Base-by-base conservation (phyloP, 495 filamentous ascomycete genomes). In the Annulohypoxylon stygium region DNA sequence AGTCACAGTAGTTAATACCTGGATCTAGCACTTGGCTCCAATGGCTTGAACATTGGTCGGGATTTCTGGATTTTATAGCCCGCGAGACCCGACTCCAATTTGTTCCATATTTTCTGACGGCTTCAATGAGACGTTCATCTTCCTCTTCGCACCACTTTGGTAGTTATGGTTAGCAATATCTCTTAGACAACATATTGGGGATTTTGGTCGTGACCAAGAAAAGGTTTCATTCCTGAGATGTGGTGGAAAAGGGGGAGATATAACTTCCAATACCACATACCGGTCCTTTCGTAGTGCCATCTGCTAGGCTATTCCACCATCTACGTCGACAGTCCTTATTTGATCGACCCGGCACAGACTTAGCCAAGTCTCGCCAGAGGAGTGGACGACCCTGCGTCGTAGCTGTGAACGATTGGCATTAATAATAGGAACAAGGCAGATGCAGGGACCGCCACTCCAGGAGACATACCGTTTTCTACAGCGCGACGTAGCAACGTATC, bases 261-360 rank as follows among this genome's bases (percentile, higher is more conserved):
- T 30, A 30, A 12, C 16, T 47, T 2, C 18, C n/a, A 9, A 20
- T 20, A 9, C 5, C 18, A 47, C 43, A 4, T 47, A 47, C 43
- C 18, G 79, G 74, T 4, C 82, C 82, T 51, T 83, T 83, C 20
- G 80, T 82, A 6, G 83, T 70, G n/a, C 80, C 80, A 12, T 79
- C 82, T 3, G 76, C 78, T 23, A 83, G 75, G n/a, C 76, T 79
- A 64, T 83, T 82, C 34, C 76, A 75, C 81, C 81, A 83, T 36
- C 82, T 71, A 51, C 83, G 83, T 26, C 82, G 76, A 48, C 81
- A 83, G 69, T 83, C 82, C 69, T 83, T 83, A 53, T 83, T 83
- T n/a, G 55, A 59, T 37, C 55, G 55, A 0, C 55, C 55, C 7
- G 55, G 55, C 2, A 59, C 36, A 12, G 55, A 59, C 23, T 59